phyloP scores from a whole-genome alignment of 805 yeast genomes.

The Wickerhamomyces hampshirensis region DNA sequence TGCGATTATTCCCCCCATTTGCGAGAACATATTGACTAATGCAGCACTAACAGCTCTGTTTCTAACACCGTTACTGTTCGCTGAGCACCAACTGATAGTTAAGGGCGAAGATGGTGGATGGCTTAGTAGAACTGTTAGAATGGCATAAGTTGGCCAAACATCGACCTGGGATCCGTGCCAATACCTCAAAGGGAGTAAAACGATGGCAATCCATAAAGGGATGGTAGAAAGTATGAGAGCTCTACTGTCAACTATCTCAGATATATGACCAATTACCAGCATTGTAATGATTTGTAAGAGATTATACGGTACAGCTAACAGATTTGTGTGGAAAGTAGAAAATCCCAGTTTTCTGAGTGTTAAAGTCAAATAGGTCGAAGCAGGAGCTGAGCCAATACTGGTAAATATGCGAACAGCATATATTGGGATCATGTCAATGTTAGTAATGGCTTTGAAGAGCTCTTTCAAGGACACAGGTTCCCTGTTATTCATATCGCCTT shows the following conservation, averaged over 20 bases:
- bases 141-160: not conserved
- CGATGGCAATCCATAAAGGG: conserved; percentile 31
- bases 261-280: conserved; percentile 31
- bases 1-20: conserved; percentile 50
- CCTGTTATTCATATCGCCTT: conserved; percentile 64
- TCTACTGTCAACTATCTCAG: conserved; percentile 28
- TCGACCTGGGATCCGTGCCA: conserved; percentile 29
- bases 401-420: conserved; percentile 43
- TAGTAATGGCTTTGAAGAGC: conserved; percentile 37
- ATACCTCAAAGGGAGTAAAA: conserved; percentile 30
- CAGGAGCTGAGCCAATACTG: conserved; percentile 31
- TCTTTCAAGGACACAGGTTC: conserved; percentile 39
- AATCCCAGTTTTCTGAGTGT: conserved; percentile 45
- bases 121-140: conserved; percentile 29
- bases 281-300: conserved; percentile 34
- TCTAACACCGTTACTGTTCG: conserved; percentile 56
- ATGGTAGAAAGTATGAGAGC: conserved; percentile 27
- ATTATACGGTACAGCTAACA: conserved; percentile 47
- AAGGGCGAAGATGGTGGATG: conserved; percentile 28
- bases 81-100: conserved; percentile 40
- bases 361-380: conserved; percentile 41
- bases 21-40: conserved; percentile 59
- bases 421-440: conserved; percentile 55
- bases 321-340: conserved; percentile 44
- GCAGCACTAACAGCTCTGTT: conserved; percentile 61